Evolutionary conservation across 768 basidiomycete genomes (phyloP).

Genomic region (Rhizopogon rudus): DNA sequence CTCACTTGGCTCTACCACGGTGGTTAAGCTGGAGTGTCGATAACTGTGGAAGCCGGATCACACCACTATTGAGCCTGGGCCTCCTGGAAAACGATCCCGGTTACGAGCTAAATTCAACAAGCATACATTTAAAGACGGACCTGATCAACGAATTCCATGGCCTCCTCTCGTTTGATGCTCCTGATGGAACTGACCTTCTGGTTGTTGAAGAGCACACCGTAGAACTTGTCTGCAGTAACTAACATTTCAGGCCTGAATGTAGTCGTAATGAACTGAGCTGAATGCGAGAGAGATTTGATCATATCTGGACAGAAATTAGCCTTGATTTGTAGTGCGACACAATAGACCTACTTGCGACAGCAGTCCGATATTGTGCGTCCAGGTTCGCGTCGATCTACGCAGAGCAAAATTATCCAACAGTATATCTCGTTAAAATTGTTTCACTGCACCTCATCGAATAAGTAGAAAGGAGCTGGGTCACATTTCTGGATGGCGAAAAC

Average conservation of each 20-base stretch:
- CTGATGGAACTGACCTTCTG: constrained; percentile 92
- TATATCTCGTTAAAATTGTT: neutral
- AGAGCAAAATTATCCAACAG: neutral
- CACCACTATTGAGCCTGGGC: constrained; percentile 40
- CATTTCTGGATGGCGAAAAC: constrained; percentile 99
- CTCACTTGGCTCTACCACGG: neutral
- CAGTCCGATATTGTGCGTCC: constrained; percentile 95
- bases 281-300: constrained; percentile 86
- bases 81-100: constrained; percentile 28
- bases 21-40: neutral
- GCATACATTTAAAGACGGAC: constrained; percentile 28
- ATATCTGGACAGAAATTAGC: constrained; percentile 37
- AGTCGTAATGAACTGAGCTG: constrained; percentile 96
- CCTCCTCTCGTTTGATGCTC: constrained; percentile 84
- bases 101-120: neutral
- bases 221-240: constrained; percentile 93
- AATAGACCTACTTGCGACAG: constrained; percentile 77
- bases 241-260: constrained; percentile 99
- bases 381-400: constrained; percentile 91
- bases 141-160: constrained; percentile 93
- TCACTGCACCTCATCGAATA: constrained; percentile 84
- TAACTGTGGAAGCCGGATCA: neutral
- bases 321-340: constrained; percentile 14
- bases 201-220: constrained; percentile 94
- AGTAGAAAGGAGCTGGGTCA: constrained; percentile 97